Evolutionary conservation across 192 early-diverging fungal genomes (phyloP).

Genomic region (Entomortierella parvispora): DNA sequence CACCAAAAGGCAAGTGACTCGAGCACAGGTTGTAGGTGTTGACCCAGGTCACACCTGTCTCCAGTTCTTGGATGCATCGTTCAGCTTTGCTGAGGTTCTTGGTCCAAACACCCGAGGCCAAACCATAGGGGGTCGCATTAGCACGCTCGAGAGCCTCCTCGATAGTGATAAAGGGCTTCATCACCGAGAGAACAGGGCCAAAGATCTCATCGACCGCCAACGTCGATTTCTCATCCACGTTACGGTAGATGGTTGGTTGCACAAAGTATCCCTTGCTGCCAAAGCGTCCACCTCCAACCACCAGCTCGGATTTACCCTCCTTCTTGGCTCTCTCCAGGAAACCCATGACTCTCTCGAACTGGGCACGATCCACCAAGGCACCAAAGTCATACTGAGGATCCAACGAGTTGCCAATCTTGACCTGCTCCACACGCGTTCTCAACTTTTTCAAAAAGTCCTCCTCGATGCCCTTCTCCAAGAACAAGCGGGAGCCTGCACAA

Average conservation of each 20-base stretch:
- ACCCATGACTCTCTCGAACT: slow-evolving; percentile 67
- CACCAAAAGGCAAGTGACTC: slow-evolving; percentile 71
- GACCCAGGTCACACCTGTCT: slow-evolving; percentile 43
- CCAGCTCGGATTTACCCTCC: slow-evolving; percentile 63
- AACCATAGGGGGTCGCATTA: slow-evolving; percentile 79
- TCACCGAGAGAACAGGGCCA: slow-evolving; percentile 84
- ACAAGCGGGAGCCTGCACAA: slow-evolving; percentile 80
- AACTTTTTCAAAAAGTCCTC: slow-evolving; percentile 75
- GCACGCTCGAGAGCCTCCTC: slow-evolving; percentile 79
- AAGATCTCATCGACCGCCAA: slow-evolving; percentile 85
- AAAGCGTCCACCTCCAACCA: slow-evolving; percentile 66
- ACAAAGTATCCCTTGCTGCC: slow-evolving; percentile 82
- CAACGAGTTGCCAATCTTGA: slow-evolving; percentile 77
- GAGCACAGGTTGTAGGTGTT: slow-evolving; percentile 48
- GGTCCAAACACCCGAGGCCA: slow-evolving; percentile 82
- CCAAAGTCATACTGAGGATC: slow-evolving; percentile 72
- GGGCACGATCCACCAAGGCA: slow-evolving; percentile 73
- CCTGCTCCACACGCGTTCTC: slow-evolving; percentile 53
- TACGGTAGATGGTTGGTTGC: slow-evolving; percentile 80
- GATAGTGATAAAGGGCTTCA: slow-evolving; percentile 74
- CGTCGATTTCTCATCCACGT: slow-evolving; percentile 61
- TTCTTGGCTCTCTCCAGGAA: slow-evolving; percentile 71
- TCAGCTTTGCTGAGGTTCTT: slow-evolving; percentile 69
- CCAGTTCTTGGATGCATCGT: slow-evolving; percentile 43
- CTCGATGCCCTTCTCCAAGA: slow-evolving; percentile 77